These are phyloP conservation scores for Coniochaeta sp. DNA, from an alignment of 2,329 filamentous ascomycete species.

Conservation along the genomic window DNA sequence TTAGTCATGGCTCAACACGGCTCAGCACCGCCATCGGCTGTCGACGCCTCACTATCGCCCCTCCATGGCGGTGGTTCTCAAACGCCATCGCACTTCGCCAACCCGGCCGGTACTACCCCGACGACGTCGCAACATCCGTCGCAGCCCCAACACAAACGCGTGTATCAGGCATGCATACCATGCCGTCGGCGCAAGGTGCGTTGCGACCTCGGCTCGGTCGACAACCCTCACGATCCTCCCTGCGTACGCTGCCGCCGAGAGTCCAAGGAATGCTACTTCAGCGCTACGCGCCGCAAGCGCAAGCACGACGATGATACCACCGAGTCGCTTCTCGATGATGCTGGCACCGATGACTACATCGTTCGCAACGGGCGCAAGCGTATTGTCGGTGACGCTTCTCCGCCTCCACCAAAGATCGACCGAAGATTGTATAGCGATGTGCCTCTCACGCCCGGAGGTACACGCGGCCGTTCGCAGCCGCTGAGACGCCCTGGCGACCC, in stretches of 20 bases:
- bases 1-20: conserved; percentile 2
- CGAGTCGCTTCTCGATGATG: conserved; percentile 15
- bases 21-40: background rate
- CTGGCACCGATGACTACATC: conserved; percentile 56
- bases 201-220: conserved; percentile 65
- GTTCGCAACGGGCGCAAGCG: conserved; percentile 68
- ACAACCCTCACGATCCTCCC: conserved; percentile 88
- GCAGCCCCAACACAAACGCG: conserved; percentile 46
- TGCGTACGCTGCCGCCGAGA: conserved; percentile 91
- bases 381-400: conserved; percentile 38
- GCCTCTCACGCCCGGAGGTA: conserved; percentile 60
- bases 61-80: conserved; percentile 5
- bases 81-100: background rate
- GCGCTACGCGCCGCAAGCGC: conserved; percentile 85
- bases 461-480: conserved; percentile 57
- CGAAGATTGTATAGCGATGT: conserved; percentile 40
- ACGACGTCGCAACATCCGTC: conserved; percentile 7
- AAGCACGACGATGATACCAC: conserved; percentile 58
- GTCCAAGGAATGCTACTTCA: conserved; percentile 96
- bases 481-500: conserved; percentile 51
- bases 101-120: conserved; percentile 7
- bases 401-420: conserved; percentile 33
- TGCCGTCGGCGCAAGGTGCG: conserved; percentile 55
- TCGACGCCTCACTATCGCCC: background rate
- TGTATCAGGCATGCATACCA: conserved; percentile 57